Conservation (phyloP, 257 asterid species). For the Solanum infundibuliforme region DNA sequence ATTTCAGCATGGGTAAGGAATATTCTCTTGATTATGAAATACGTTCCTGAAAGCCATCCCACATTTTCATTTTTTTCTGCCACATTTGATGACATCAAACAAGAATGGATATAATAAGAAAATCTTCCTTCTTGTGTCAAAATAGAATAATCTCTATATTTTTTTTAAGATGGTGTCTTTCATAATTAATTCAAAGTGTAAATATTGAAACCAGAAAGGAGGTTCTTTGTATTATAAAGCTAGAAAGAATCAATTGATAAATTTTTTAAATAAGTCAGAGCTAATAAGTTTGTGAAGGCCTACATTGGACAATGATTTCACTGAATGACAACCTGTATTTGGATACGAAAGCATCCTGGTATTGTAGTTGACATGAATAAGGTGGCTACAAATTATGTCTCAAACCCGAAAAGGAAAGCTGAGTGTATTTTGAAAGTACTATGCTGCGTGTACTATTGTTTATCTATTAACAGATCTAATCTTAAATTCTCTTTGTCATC, state of each 20-base stretch:
- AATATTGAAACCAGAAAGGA: neutral
- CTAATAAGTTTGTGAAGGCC: neutral
- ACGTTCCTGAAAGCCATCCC: neutral
- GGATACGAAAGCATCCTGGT: neutral
- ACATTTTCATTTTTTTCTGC: neutral
- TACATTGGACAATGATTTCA: neutral
- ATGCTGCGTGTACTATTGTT: neutral
- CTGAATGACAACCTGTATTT: neutral
- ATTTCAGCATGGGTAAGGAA: constrained; percentile 45
- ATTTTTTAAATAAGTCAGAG: neutral
- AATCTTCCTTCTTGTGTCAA: neutral
- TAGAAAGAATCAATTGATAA: neutral
- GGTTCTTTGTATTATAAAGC: neutral
- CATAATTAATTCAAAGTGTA: neutral
- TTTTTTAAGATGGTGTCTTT: neutral
- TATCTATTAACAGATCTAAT: neutral
- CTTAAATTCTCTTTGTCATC: neutral
- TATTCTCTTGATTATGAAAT: neutral
- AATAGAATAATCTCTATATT: neutral
- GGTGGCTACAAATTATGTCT: neutral
- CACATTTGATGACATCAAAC: neutral
- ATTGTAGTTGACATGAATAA: neutral
- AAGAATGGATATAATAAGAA: neutral
- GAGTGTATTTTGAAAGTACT: neutral
- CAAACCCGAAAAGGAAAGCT: neutral